These are phyloP conservation scores for Hemileccinum impolitum DNA, from an alignment of 768 basidiomycete genomes.

Conservation along the genomic window DNA sequence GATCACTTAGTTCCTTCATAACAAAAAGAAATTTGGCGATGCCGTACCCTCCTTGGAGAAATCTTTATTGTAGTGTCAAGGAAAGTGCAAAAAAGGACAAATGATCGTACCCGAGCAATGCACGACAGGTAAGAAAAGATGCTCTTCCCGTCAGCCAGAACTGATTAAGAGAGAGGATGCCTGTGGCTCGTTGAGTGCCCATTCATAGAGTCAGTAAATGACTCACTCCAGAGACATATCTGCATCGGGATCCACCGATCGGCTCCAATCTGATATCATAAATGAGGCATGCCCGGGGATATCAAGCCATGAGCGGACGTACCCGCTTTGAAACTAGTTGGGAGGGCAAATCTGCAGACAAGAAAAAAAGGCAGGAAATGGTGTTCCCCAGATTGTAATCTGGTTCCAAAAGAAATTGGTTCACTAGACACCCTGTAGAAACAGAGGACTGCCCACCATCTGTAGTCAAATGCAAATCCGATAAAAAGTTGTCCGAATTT, in stretches of 20 bases:
- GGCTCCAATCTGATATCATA: slow-evolving; percentile 45
- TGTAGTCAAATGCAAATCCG: slow-evolving; percentile 51
- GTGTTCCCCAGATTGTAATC: slow-evolving; percentile 58
- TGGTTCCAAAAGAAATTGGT: slow-evolving; percentile 10
- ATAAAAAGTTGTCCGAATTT: slow-evolving; percentile 54
- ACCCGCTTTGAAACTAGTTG: slow-evolving; percentile 60
- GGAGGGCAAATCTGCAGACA: slow-evolving; percentile 60
- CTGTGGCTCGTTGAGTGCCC: slow-evolving; percentile 4
- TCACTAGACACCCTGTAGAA: neutral
- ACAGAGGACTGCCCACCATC: slow-evolving; percentile 28
- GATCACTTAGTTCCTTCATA: neutral
- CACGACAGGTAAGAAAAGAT: slow-evolving; percentile 47
- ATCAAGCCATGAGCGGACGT: slow-evolving; percentile 4
- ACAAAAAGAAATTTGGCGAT: neutral
- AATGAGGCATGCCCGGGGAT: neutral
- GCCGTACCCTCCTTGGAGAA: slow-evolving; percentile 45
- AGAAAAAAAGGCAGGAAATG: slow-evolving; percentile 48
- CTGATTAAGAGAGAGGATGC: slow-evolving; percentile 46
- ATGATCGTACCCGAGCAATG: slow-evolving; percentile 40
- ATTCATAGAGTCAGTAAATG: neutral
- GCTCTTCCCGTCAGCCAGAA: slow-evolving; percentile 54
- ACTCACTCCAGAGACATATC: slow-evolving; percentile 49
- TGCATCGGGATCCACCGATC: slow-evolving; percentile 64
- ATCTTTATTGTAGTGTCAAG: too few species aligned
- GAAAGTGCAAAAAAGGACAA: neutral